A percentile compares a stretch with the other conserved stretches of the same genome.
Evolutionary conservation across 768 basidiomycete genomes (phyloP).

Genomic region (Lyophyllum semitale): DNA sequence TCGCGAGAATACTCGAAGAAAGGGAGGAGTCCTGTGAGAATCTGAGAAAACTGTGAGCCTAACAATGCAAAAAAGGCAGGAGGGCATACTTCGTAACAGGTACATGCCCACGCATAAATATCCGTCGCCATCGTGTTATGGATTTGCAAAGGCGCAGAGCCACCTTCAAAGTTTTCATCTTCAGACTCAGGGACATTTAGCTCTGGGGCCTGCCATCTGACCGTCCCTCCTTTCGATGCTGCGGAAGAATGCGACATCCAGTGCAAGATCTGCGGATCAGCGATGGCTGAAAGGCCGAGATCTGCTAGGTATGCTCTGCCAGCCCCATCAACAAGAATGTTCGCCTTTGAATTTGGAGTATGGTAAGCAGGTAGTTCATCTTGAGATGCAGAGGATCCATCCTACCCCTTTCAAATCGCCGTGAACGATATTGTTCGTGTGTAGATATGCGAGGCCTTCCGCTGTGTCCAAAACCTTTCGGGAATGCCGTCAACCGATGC

Average conservation of each 20-base stretch:
- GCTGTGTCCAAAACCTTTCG: no score
- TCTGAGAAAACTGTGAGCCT: constrained; percentile 10
- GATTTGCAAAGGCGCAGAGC: no score
- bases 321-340: constrained; percentile 44
- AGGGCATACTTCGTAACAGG: constrained; percentile 16
- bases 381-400: no score
- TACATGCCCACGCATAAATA: constrained; percentile 17
- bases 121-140: constrained; percentile 11
- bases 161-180: no score
- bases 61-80: no score
- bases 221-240: constrained; percentile 30
- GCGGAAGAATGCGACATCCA: constrained; percentile 16
- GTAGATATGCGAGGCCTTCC: no score
- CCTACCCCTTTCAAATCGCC: constrained; percentile 54
- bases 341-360: no score
- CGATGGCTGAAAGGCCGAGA: constrained; percentile 43
- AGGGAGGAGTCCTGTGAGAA: constrained; percentile 26
- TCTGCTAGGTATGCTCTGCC: constrained; percentile 50
- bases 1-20: constrained; percentile 22
- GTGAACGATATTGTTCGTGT: constrained; percentile 38
- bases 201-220: constrained; percentile 38
- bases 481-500: constrained; percentile 24
- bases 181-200: constrained; percentile 27
- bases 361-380: no score
- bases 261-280: constrained; percentile 17